Conservation (phyloP, 2,329 filamentous ascomycete species). For the Tolypocladium cylindrosporum region DNA sequence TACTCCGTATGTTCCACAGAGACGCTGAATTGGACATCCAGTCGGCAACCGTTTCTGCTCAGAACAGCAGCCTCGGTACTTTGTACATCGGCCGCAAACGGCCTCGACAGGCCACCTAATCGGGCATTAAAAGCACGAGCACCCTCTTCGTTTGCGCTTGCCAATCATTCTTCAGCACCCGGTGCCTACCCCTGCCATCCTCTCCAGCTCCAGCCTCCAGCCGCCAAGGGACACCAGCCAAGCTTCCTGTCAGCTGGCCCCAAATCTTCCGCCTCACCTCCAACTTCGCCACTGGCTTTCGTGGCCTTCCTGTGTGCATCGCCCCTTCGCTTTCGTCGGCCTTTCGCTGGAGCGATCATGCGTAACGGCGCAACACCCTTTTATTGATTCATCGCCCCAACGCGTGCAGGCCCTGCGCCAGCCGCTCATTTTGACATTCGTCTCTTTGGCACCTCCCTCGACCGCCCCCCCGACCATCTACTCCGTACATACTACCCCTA, state of each 20-base stretch:
- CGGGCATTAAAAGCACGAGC: neutral
- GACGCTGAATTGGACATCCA: neutral
- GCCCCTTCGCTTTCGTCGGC: neutral
- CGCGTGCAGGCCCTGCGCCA: neutral
- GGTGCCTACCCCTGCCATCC: neutral
- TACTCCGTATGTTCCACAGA: neutral
- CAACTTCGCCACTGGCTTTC: conserved; percentile 12
- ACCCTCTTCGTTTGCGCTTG: neutral
- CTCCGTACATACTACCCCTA: neutral
- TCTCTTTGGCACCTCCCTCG: neutral
- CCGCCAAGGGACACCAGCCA: neutral
- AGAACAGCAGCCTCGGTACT: too few species aligned
- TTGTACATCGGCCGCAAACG: neutral
- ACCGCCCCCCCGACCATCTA: neutral
- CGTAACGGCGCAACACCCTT: neutral
- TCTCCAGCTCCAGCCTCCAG: neutral
- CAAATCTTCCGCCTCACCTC: neutral
- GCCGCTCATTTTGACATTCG: neutral
- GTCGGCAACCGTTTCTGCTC: neutral
- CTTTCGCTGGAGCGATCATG: neutral
- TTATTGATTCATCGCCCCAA: neutral
- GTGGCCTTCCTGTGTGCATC: conserved; percentile 8
- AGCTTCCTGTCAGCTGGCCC: neutral
- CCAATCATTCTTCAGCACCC: neutral
- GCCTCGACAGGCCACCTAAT: neutral